Evolutionary conservation across 2,329 filamentous ascomycete genomes (phyloP).

Genomic region (Aspergillus quadricinctus): DNA sequence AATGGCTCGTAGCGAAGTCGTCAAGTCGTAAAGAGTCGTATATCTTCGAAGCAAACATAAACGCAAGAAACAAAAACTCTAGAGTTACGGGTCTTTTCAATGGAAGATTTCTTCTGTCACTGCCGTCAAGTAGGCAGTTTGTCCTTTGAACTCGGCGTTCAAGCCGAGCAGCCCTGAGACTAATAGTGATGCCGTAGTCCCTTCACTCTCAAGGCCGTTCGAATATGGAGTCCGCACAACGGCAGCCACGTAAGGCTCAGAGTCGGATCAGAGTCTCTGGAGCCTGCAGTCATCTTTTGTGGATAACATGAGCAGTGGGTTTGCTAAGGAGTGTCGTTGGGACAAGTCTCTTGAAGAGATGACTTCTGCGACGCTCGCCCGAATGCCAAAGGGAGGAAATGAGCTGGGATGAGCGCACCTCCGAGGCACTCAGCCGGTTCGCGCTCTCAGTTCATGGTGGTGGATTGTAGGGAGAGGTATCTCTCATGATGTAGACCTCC

Average conservation of each 20-base stretch:
- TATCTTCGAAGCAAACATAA: background rate
- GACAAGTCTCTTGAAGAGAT: background rate
- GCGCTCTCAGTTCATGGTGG: background rate
- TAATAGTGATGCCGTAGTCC: background rate
- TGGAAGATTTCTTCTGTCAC: background rate
- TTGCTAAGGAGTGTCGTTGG: background rate
- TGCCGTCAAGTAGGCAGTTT: background rate
- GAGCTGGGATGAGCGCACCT: background rate
- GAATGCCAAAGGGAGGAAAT: background rate
- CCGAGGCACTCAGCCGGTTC: background rate
- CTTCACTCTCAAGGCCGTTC: background rate
- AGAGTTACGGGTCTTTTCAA: background rate
- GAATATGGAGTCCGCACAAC: background rate
- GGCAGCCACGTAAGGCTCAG: background rate
- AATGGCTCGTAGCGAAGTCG: background rate
- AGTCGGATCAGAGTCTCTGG: background rate
- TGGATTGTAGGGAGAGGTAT: background rate
- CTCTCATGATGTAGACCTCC: slow-evolving; percentile 54
- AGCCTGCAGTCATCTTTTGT: background rate
- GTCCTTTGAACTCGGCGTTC: background rate
- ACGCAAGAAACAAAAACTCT: background rate
- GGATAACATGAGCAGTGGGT: background rate
- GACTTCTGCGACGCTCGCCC: background rate
- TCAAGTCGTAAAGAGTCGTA: background rate
- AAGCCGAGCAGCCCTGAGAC: background rate